Percentiles rank a stretch among this genome's conserved stretches.
Evolutionary conservation across 1,284 basidiomycete species (phyloP).

Genomic region (Porphyrellus sp.): DNA sequence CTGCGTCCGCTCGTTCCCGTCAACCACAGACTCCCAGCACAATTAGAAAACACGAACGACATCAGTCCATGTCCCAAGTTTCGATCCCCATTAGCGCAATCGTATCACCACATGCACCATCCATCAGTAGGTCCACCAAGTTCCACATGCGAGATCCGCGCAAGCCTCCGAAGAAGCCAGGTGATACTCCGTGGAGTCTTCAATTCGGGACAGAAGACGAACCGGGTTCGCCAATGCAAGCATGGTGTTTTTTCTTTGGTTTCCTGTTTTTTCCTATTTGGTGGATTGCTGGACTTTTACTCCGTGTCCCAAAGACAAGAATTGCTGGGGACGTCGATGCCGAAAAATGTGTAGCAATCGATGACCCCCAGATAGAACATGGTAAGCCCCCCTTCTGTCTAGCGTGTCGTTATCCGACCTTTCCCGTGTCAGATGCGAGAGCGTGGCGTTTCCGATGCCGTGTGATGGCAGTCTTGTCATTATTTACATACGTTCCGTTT

Average conservation of each 20-base stretch:
- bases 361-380: conserved; percentile 74
- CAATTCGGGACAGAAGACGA: conserved; percentile 50
- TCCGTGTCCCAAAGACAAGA: conserved; percentile 58
- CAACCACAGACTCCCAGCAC: conserved; percentile 30
- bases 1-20: conserved; percentile 39
- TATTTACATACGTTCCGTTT: conserved; percentile 76
- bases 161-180: conserved; percentile 51
- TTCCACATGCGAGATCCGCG: conserved; percentile 80
- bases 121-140: conserved; percentile 49
- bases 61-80: conserved; percentile 52
- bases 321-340: conserved; percentile 53
- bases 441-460: conserved; percentile 72
- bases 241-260: conserved; percentile 74
- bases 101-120: conserved; percentile 72
- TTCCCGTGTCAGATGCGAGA: conserved; percentile 51
- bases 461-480: conserved; percentile 59
- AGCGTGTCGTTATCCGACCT: conserved; percentile 8
- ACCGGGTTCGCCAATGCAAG: conserved; percentile 63
- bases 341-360: conserved; percentile 69
- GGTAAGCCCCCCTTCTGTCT: conserved; percentile 44
- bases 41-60: conserved; percentile 37
- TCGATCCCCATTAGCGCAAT: conserved; percentile 78
- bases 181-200: conserved; percentile 59
- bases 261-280: conserved; percentile 73
- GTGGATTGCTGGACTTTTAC: conserved; percentile 64